phyloP scores from a whole-genome alignment of 345 rosid genomes.

The Eucalyptus urophylla region DNA sequence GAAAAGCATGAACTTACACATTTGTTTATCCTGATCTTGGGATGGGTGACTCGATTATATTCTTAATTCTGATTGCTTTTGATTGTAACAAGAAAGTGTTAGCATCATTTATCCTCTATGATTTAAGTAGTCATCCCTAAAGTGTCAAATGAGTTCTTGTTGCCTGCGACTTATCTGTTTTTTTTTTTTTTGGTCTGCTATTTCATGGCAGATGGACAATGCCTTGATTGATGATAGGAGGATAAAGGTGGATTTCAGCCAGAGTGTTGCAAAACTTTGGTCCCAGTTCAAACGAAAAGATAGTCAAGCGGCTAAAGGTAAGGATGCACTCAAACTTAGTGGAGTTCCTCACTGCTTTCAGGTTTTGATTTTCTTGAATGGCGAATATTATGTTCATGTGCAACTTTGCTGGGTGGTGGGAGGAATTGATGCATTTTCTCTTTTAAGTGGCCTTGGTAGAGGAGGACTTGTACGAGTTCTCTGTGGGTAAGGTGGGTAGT shows the following conservation, averaged over 20 bases:
- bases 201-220: constrained; percentile 75
- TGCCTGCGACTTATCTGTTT: not conserved
- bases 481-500: not conserved
- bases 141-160: not conserved
- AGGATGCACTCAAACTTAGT: not conserved
- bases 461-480: not conserved
- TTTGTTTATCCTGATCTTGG: not conserved
- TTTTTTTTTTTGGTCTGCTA: not conserved
- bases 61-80: not conserved
- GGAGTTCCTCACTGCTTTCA: not conserved
- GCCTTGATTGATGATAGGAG: constrained; percentile 97
- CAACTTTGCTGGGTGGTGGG: not conserved
- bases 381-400: not conserved
- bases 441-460: not conserved
- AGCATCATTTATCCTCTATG: not conserved
- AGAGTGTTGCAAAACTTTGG: constrained; percentile 91
- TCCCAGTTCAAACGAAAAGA: constrained; percentile 57
- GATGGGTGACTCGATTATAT: not conserved
- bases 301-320: constrained; percentile 46
- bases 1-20: not conserved
- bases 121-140: not conserved
- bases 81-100: not conserved
- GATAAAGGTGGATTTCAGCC: constrained; percentile 96
- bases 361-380: not conserved
- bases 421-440: not conserved